Base-by-base conservation (phyloP, 495 filamentous ascomycete species). In the Diplogelasinospora grovesii region DNA sequence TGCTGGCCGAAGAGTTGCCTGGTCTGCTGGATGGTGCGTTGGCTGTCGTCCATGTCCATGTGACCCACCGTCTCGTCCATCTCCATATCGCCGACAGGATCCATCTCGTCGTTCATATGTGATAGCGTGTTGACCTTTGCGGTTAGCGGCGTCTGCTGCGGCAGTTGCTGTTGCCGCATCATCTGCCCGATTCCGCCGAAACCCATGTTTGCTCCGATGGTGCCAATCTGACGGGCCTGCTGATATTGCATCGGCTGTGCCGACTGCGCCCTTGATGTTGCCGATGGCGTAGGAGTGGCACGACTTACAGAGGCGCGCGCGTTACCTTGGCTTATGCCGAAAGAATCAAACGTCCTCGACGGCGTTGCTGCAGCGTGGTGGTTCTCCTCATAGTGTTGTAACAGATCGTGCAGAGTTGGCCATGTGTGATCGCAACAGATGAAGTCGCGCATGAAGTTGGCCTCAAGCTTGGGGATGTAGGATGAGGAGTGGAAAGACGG, bases 401-500 rank as follows among this genome's bases (percentile, higher is more conserved):
- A 69, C 16, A 98, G 75, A 57, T 97, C 92, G 60, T 98, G 92
- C 46, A 97, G 75, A 8, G 88, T 89, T 29, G 89, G 81, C 54
- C 95, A 73, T 15, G 77, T 90, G 48, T 82, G 68, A 50, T 85
- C 87, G 66, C 92, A 98, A 69, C 92, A 98, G 30, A 77, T 81
- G 65, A 95, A 97, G 66, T 97, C 87, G 52, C 79, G 81, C 86
- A 96, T 89, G 59, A 95, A 97, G 58, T 86, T 87, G 37, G 93
- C 93, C 67, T 98, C 92, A 56, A 97, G 76, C 62, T 96, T 97
- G 5, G 92, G 92, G 27, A 97, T 78, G 64, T 98, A 98, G 21
- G 92, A 97, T 1, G 90, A 95, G 6, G 92, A 98, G 55, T 98
- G 93, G 52, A 83, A 96, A 6, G 90, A 96, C 2, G 93, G 88